phyloP scores from a whole-genome alignment of 257 asterid species.

The Gentiana dahurica region DNA sequence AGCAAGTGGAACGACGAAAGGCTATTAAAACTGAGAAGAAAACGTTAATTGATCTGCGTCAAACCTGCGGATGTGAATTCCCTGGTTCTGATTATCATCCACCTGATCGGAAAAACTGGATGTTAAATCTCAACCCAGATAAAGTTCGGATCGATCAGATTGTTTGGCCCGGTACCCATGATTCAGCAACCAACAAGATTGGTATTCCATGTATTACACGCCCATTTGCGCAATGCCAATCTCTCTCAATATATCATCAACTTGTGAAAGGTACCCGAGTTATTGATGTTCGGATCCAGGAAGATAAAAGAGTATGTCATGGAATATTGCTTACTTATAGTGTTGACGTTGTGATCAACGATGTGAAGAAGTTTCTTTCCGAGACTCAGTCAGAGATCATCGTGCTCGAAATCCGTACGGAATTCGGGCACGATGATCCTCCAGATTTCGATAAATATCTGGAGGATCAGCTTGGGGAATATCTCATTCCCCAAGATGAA shows the following conservation, averaged over 20 bases:
- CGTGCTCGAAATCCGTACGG: constrained; percentile 72
- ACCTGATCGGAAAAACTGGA: constrained; percentile 64
- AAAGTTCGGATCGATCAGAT: constrained; percentile 46
- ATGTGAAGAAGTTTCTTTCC: constrained; percentile 42
- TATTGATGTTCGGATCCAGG: constrained; percentile 70
- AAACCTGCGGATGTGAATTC: constrained; percentile 26
- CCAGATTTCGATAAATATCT: constrained; percentile 58
- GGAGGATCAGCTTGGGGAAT: constrained; percentile 56
- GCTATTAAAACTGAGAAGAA: constrained; percentile 44
- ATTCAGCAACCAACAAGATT: constrained; percentile 78
- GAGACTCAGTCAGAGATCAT: constrained; percentile 71
- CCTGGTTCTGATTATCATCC: constrained; percentile 64
- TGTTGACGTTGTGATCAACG: constrained; percentile 52
- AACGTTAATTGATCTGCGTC: constrained; percentile 31
- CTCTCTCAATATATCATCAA: constrained; percentile 65
- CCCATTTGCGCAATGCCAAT: constrained; percentile 75
- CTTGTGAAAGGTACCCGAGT: constrained; percentile 56
- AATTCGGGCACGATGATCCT: constrained; percentile 82
- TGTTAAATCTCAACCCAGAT: constrained; percentile 41
- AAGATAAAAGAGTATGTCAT: constrained; percentile 67
- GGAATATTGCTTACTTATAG: constrained; percentile 54
- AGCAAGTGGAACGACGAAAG: constrained; percentile 49
- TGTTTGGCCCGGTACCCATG: constrained; percentile 96
- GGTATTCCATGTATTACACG: constrained; percentile 66
- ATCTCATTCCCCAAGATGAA: constrained; percentile 61